Percentiles rank a stretch among this genome's conserved stretches.
These are phyloP conservation scores for Phytophthora pistaciae DNA, from an alignment of 352 stramenopile species.

Conservation along the genomic window DNA sequence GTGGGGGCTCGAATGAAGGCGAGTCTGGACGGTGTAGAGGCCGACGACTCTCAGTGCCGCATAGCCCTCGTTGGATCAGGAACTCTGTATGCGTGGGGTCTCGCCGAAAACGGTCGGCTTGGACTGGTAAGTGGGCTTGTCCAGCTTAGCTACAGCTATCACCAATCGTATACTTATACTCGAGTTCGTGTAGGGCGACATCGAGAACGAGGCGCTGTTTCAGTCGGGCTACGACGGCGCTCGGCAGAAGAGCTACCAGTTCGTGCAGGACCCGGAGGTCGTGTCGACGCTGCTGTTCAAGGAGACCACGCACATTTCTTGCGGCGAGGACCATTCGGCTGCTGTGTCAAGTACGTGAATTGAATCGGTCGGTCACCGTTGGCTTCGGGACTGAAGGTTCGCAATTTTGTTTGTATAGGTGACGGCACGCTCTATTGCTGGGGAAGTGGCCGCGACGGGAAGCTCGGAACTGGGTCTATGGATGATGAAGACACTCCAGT, in stretches of 20 bases:
- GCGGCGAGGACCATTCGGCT: conserved; percentile 73
- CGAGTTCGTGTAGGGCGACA: conserved; percentile 54
- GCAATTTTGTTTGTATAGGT: conserved; percentile 29
- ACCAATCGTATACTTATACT: not conserved
- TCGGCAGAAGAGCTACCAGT: conserved; percentile 77
- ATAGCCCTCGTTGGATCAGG: conserved; percentile 53
- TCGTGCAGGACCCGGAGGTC: conserved; percentile 53
- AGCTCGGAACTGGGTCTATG: conserved; percentile 68
- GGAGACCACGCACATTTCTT: conserved; percentile 57
- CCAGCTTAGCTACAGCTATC: not conserved
- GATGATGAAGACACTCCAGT: conserved; percentile 66
- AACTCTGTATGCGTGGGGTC: conserved; percentile 76
- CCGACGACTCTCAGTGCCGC: conserved; percentile 55
- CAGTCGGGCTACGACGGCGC: conserved; percentile 71
- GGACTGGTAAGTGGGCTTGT: conserved; percentile 52
- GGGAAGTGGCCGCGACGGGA: conserved; percentile 70
- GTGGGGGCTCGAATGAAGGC: conserved; percentile 55
- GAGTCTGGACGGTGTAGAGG: conserved; percentile 46
- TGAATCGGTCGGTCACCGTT: not conserved
- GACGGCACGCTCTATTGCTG: conserved; percentile 77
- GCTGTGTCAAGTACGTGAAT: conserved; percentile 67
- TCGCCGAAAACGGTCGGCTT: conserved; percentile 69
- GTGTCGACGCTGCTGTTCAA: conserved; percentile 59
- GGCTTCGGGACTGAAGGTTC: conserved; percentile 1
- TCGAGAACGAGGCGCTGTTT: conserved; percentile 75